Evolutionary conservation across 768 basidiomycete species (phyloP).

Genomic region (Lanmaoa rubissima): DNA sequence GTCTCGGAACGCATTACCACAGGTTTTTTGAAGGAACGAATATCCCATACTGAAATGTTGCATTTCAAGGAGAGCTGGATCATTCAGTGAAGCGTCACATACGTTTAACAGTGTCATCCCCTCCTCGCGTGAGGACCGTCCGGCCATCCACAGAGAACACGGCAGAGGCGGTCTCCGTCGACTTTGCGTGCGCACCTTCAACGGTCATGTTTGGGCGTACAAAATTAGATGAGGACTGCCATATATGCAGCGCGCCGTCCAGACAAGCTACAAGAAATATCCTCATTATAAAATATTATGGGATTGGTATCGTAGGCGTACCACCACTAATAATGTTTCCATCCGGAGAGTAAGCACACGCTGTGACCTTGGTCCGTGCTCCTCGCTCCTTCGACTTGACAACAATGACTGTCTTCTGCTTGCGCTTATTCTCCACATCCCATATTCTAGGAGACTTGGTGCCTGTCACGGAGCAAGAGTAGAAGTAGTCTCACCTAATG

Average conservation of each 20-base stretch:
- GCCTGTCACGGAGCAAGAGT: not conserved
- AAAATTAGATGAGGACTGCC: slow-evolving; percentile 91
- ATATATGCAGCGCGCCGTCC: slow-evolving; percentile 92
- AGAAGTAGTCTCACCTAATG: slow-evolving; percentile 60
- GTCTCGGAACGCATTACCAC: slow-evolving; percentile 62
- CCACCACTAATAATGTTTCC: slow-evolving; percentile 89
- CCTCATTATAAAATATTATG: not conserved
- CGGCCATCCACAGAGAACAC: slow-evolving; percentile 87
- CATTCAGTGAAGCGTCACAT: slow-evolving; percentile 36
- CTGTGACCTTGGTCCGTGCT: slow-evolving; percentile 85
- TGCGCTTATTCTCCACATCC: slow-evolving; percentile 89
- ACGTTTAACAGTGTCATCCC: slow-evolving; percentile 96
- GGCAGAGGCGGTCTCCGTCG: slow-evolving; percentile 82
- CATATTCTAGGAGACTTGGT: slow-evolving; percentile 64
- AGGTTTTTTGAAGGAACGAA: slow-evolving; percentile 88
- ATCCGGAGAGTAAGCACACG: slow-evolving; percentile 86
- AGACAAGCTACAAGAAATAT: slow-evolving; percentile 58
- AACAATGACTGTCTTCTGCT: slow-evolving; percentile 94
- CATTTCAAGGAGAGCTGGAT: slow-evolving; percentile 1
- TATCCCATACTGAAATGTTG: slow-evolving; percentile 79
- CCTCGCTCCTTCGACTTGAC: slow-evolving; percentile 96
- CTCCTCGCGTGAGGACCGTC: slow-evolving; percentile 84
- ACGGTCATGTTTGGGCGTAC: slow-evolving; percentile 84
- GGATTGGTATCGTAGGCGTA: slow-evolving; percentile 36
- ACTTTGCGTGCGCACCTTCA: slow-evolving; percentile 85